Evolutionary conservation across 2,329 filamentous ascomycete species (phyloP), one percentile per base, ranked within the genome.

Genomic region (Ophiosphaerella narmari): DNA sequence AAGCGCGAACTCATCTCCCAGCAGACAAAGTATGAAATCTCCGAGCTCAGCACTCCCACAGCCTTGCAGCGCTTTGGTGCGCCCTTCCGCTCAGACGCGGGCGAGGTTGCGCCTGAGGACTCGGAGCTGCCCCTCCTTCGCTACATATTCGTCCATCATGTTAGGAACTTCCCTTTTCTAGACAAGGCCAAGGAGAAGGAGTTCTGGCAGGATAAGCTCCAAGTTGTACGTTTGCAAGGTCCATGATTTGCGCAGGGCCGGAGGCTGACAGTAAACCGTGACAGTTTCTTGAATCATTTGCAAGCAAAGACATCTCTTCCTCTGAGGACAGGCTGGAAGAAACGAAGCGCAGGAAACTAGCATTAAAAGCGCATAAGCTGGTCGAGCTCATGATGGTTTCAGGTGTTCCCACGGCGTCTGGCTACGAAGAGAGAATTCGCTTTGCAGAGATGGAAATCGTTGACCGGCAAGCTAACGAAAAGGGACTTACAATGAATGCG

Each of bases 321-420:
- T 97, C 93, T 5, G 94, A 97, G 75, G 94, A 99, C 71, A 86
- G 94, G 4, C 78, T 97, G 26, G 94, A 99, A 75, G 91, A 97
- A 75, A 97, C 94, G 8, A 99, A 99, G 78, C 85, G 94, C 50
- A 83, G 87, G 59, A 99, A 99, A 74, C 78, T 99, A 58, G 93
- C 94, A 3, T 81, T 87, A 63, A 99, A 99, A 81, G 91, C 90
- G 40, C 88, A 94, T 73, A 99, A 99, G 78, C 78, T 99, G 50
- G 90, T 99, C 9, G 94, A 99, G 79, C 80, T 99, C 54, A 99
- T 99, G 94, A 97, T 99, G 91, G 94, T 99, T 7, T 97, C 93
- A 7, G 94, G 94, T 33, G 88, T 99, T 50, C 90, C 90, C 31
- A 99, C 94, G 1, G 91, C 94, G 4, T 97, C 92, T 4, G 94